Conservation (phyloP, 2,329 filamentous ascomycete species). For the Fusarium illudens region DNA sequence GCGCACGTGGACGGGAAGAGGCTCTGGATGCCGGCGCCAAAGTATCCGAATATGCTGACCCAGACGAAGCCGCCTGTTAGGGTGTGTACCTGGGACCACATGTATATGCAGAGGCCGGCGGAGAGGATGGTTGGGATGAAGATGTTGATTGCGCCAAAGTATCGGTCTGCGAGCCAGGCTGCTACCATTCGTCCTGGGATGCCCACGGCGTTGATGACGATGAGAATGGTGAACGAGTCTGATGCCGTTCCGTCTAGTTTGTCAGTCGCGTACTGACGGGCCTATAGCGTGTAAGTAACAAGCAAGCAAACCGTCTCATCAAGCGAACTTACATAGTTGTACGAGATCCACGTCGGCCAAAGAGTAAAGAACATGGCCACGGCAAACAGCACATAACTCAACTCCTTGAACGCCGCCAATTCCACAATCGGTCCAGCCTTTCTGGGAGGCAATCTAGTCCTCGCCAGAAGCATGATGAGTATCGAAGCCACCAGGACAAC, state of each 20-base stretch:
- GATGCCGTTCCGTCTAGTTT: constrained; percentile 56
- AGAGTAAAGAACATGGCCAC: constrained; percentile 51
- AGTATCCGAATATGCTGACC: constrained; percentile 69
- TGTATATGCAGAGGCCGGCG: constrained; percentile 55
- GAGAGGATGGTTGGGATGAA: constrained; percentile 61
- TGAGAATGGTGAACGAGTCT: constrained; percentile 64
- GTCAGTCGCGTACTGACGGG: constrained; percentile 51
- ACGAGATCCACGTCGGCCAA: constrained; percentile 61
- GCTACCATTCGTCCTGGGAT: constrained; percentile 64
- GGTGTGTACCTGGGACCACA: constrained; percentile 62
- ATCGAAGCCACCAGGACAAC: constrained; percentile 60
- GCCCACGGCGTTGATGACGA: constrained; percentile 67
- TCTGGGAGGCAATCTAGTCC: constrained; percentile 58
- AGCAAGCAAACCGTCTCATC: background rate
- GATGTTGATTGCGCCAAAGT: constrained; percentile 63
- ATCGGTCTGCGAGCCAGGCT: constrained; percentile 62
- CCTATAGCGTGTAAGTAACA: constrained; percentile 34
- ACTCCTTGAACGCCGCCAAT: constrained; percentile 59
- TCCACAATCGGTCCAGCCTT: constrained; percentile 62
- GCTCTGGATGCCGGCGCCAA: constrained; percentile 69
- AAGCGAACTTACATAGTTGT: constrained; percentile 52
- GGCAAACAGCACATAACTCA: constrained; percentile 51
- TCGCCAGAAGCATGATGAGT: constrained; percentile 53
- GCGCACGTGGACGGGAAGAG: constrained; percentile 66
- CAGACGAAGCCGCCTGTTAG: constrained; percentile 61